A percentile compares a stretch with the other conserved stretches of the same genome.
phyloP scores from a whole-genome alignment of 495 filamentous ascomycete genomes.

The Penicillium pulvis region DNA sequence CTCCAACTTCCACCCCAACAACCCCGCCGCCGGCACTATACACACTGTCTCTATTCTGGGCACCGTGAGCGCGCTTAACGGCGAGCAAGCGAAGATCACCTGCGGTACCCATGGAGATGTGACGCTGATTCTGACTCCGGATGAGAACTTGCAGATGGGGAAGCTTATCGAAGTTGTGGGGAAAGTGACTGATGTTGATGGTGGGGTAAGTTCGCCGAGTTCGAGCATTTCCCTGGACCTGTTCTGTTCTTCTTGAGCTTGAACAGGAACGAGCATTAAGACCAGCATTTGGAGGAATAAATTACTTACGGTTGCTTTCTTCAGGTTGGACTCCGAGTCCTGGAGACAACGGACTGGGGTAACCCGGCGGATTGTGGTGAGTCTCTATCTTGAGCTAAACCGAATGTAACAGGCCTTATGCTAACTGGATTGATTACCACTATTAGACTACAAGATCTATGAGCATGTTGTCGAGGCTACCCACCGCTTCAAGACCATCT shows the following conservation, averaged over 20 bases:
- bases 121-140: constrained; percentile 72
- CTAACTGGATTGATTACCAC: not conserved
- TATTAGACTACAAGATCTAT: constrained; percentile 73
- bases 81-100: constrained; percentile 79
- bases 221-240: not conserved
- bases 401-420: not conserved
- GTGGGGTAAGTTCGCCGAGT: constrained; percentile 28
- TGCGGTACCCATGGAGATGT: constrained; percentile 66
- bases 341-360: constrained; percentile 80
- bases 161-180: constrained; percentile 88
- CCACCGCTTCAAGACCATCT: constrained; percentile 79
- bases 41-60: constrained; percentile 83
- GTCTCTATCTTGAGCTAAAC: constrained; percentile 12
- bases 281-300: not conserved
- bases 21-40: constrained; percentile 39
- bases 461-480: constrained; percentile 87
- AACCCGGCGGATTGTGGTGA: constrained; percentile 44
- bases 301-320: constrained; percentile 6
- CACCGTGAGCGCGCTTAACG: constrained; percentile 76
- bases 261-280: not conserved
- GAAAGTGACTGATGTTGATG: constrained; percentile 69
- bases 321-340: constrained; percentile 70
- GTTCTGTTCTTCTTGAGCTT: not conserved
- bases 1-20: constrained; percentile 59
- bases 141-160: constrained; percentile 75